Conservation (phyloP, 192 early-diverging fungal genomes). For the Chytriomyces confervae region DNA sequence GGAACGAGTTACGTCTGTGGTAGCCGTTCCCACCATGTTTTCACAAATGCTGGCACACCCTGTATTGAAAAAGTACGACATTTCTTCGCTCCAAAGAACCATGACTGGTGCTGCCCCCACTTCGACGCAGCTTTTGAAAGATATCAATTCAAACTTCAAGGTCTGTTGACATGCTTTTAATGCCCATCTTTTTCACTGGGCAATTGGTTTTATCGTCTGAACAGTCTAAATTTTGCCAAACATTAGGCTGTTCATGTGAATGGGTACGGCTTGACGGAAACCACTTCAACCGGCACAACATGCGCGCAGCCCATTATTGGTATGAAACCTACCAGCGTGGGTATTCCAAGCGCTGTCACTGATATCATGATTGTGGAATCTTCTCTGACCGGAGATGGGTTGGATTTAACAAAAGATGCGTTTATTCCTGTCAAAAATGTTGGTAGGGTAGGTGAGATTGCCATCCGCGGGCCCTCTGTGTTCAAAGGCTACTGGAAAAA, state of each 20-base stretch:
- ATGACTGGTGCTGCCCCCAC: conserved; percentile 18
- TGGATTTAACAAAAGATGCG: conserved; percentile 11
- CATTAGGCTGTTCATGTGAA: not conserved
- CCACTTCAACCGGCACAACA: conserved; percentile 10
- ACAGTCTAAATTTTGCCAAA: not conserved
- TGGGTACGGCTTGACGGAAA: conserved; percentile 40
- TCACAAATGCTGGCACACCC: conserved; percentile 28
- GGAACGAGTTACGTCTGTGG: conserved; percentile 18
- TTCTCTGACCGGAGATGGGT: not conserved
- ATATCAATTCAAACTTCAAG: conserved; percentile 8
- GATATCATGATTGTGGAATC: conserved; percentile 26
- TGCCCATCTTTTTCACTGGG: too few relatives aligned
- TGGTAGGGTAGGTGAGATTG: conserved; percentile 16
- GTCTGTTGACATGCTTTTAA: not conserved
- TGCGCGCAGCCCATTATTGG: conserved; percentile 6
- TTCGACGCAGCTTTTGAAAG: not conserved
- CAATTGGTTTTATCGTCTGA: not conserved
- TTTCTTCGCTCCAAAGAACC: not conserved
- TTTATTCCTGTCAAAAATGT: too few relatives aligned
- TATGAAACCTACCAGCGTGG: conserved; percentile 26
- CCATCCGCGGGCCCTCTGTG: conserved; percentile 27
- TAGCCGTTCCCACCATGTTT: conserved; percentile 37
- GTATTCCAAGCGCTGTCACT: not conserved
- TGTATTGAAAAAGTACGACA: conserved; percentile 12
- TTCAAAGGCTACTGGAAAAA: conserved; percentile 43